Percentiles rank a stretch among this genome's conserved stretches.
These are phyloP conservation scores for Nicotiana otophora DNA, from an alignment of 257 asterid genomes.

Conservation along the genomic window DNA sequence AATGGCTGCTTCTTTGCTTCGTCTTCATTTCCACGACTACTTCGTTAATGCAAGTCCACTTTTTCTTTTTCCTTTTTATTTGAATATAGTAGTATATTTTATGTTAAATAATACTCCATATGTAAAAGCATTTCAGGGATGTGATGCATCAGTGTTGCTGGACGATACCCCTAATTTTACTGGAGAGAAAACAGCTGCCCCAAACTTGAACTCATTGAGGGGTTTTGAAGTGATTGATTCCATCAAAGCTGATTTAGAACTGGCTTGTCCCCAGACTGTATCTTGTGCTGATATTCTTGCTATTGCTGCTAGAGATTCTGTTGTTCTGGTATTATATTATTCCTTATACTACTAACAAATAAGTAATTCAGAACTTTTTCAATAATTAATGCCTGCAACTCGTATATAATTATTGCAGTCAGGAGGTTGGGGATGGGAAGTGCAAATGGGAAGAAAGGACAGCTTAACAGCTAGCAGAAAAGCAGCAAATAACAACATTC, in stretches of 20 bases:
- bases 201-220: constrained; percentile 63
- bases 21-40: constrained; percentile 91
- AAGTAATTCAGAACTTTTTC: background rate
- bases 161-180: constrained; percentile 46
- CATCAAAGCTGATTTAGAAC: constrained; percentile 65
- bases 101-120: background rate
- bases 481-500: constrained; percentile 62
- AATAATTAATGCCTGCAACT: background rate
- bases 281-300: constrained; percentile 93
- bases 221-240: constrained; percentile 86
- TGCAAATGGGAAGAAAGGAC: constrained; percentile 66
- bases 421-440: constrained; percentile 83
- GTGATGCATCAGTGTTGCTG: constrained; percentile 76
- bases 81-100: background rate
- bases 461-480: constrained; percentile 52
- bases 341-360: too few relatives aligned
- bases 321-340: constrained; percentile 36
- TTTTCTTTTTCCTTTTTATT: background rate
- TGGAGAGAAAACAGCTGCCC: constrained; percentile 84
- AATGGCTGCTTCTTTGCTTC: constrained; percentile 88
- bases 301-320: constrained; percentile 77
- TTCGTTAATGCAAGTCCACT: constrained; percentile 65
- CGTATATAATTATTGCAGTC: constrained; percentile 27
- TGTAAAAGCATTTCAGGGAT: constrained; percentile 44
- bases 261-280: constrained; percentile 56